phyloP scores from a whole-genome alignment of 2,329 filamentous ascomycete genomes.

The Amauroascus niger region DNA sequence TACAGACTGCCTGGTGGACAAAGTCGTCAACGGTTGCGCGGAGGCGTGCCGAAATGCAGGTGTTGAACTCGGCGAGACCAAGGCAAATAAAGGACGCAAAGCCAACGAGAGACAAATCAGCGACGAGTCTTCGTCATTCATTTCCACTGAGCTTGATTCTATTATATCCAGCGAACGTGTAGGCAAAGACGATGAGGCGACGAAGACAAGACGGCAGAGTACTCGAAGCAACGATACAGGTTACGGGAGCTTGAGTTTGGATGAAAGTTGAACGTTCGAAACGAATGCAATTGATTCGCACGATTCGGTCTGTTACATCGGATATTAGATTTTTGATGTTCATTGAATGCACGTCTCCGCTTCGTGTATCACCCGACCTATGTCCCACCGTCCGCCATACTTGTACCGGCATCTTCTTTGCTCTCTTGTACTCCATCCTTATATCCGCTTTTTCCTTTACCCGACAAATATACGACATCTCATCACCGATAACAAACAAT shows the following conservation, averaged over 20 bases:
- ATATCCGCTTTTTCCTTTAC: background rate
- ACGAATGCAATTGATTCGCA: background rate
- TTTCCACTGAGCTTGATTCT: slow-evolving; percentile 9
- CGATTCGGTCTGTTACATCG: background rate
- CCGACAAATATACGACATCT: background rate
- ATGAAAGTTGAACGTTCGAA: slow-evolving; percentile 7
- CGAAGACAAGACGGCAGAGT: slow-evolving; percentile 21
- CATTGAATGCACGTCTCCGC: too few species aligned
- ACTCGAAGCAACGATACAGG: slow-evolving; percentile 33
- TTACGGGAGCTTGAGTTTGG: slow-evolving; percentile 27
- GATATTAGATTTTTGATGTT: background rate
- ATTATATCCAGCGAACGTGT: background rate
- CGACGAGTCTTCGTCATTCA: background rate
- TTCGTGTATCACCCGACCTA: too few species aligned
- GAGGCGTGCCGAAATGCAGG: slow-evolving; percentile 29
- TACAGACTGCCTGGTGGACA: slow-evolving; percentile 29
- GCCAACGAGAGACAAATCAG: background rate
- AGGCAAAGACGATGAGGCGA: background rate
- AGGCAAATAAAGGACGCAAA: background rate
- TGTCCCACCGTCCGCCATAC: too few species aligned
- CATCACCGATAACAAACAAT: background rate
- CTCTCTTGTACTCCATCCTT: background rate
- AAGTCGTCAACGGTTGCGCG: slow-evolving; percentile 33
- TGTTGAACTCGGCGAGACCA: slow-evolving; percentile 24
- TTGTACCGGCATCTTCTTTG: background rate